These are phyloP conservation scores for Backusella sp. DNA, from an alignment of 192 early-diverging fungal species.

Conservation along the genomic window DNA sequence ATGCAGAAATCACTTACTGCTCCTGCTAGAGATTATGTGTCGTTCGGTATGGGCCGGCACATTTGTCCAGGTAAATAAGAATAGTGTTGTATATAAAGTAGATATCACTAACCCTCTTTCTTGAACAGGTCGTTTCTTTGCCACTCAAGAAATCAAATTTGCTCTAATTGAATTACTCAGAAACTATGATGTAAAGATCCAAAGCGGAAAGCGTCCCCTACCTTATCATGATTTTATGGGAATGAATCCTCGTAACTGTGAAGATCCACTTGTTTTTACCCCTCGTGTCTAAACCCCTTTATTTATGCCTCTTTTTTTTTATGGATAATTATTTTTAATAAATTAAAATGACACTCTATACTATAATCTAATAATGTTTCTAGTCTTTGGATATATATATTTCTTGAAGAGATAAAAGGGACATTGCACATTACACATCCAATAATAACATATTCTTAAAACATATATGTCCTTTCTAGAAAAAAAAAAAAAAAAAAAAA, in stretches of 20 bases:
- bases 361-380: no score
- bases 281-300: neutral
- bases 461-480: no score
- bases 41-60: constrained; percentile 23
- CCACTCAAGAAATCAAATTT: constrained; percentile 29
- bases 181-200: constrained; percentile 13
- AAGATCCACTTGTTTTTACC: constrained; percentile 12
- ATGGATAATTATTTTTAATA: neutral
- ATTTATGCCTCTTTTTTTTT: neutral
- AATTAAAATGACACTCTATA: no score
- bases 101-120: neutral
- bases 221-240: constrained; percentile 13
- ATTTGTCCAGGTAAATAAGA: constrained; percentile 20
- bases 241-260: neutral
- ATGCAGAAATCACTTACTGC: constrained; percentile 1
- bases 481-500: no score
- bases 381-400: no score
- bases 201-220: neutral
- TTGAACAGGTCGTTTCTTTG: constrained; percentile 24
- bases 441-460: no score
- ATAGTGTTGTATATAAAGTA: neutral
- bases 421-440: no score
- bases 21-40: constrained; percentile 11
- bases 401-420: no score
- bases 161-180: constrained; percentile 4